Base-by-base conservation (phyloP, 108 stramenopile species). In the Fragilariopsis cylindrus region DNA sequence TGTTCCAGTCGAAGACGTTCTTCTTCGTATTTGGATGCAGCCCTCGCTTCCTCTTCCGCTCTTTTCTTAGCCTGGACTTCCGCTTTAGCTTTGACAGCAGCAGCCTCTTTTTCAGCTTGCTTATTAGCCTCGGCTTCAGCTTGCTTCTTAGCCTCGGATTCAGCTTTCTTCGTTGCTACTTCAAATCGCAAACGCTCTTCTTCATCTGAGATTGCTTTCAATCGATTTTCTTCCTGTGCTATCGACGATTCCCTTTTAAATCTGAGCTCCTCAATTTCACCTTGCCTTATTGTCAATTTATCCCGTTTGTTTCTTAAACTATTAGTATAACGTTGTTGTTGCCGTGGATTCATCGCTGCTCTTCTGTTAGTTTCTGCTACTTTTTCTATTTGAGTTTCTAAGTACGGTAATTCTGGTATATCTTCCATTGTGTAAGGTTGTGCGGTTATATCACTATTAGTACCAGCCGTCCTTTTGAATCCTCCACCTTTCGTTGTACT, bases 341-440 rank as follows among this genome's bases (percentile, higher is more conserved):
- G 9, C 62, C 46, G 42, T 15, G 43, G 62, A 4, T 63, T 63
- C 43, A 45, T 63, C 3, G 62, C 39, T 63, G 43, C 62, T 63
- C 46, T 3, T 63, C 21, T 30, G 21, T 30, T 30, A 30, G 21
- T 30, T 30, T 30, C 21, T 6, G 62, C 39, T 63, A 45, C 62
- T 63, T 63, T 3, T 63, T 63, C 62, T n/a, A 63, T 63, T 63
- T 63, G 43, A 5, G n/a, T 45, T 45, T 63, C 62, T 18, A 63
- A 45, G 40, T 63, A 63, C n/a, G 62, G 62, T 7, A 63, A 40
- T 45, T 63, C 62, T 30, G 21, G 21, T 30, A 30, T 30, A 30
- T 30, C 0, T 30, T 30, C 21, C 21, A 30, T 30, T 45, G 43
- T 4, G 12, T 63, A 15, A 4, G 8, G 43, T 4, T 11, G 7